Evolutionary conservation across 2,329 filamentous ascomycete genomes (phyloP).

Genomic region (Cercospora sp.): DNA sequence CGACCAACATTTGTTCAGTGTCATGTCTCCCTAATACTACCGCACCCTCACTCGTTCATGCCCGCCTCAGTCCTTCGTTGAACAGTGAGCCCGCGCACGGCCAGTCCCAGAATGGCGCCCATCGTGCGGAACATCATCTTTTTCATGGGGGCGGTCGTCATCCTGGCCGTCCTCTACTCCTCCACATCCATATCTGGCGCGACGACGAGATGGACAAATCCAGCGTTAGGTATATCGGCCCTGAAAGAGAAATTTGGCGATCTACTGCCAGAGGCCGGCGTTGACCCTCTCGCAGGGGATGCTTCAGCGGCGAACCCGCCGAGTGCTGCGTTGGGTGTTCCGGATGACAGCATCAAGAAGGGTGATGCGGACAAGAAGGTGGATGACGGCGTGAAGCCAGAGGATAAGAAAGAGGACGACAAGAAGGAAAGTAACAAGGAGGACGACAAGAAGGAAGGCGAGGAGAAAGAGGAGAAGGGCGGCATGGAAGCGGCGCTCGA

Average conservation of each 20-base stretch:
- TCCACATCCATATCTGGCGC: conserved; percentile 20
- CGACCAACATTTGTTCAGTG: conserved; percentile 5
- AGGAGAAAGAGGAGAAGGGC: conserved; percentile 5
- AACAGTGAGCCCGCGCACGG: conserved; percentile 5
- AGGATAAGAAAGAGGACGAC: conserved; percentile 13
- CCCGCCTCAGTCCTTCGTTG: background rate
- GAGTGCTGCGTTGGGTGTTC: conserved; percentile 18
- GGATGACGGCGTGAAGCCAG: conserved; percentile 10
- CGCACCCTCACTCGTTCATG: background rate
- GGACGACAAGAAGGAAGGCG: conserved; percentile 11
- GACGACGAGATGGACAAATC: conserved; percentile 21
- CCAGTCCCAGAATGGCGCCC: conserved; percentile 12
- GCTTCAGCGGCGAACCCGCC: conserved; percentile 19
- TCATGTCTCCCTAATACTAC: background rate
- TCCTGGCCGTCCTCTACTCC: conserved; percentile 21
- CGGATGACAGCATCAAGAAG: conserved; percentile 16
- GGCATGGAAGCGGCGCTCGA: conserved; percentile 17
- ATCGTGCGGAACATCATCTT: conserved; percentile 17
- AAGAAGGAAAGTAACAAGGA: conserved; percentile 3
- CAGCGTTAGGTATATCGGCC: conserved; percentile 18
- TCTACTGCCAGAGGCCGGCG: conserved; percentile 10
- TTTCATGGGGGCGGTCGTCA: conserved; percentile 18
- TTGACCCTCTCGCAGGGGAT: conserved; percentile 17
- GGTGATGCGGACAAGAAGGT: conserved; percentile 12
- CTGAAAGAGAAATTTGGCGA: conserved; percentile 21